Base-by-base conservation (phyloP, 805 yeast species). In the Ogataea nakhonphanomensis region DNA sequence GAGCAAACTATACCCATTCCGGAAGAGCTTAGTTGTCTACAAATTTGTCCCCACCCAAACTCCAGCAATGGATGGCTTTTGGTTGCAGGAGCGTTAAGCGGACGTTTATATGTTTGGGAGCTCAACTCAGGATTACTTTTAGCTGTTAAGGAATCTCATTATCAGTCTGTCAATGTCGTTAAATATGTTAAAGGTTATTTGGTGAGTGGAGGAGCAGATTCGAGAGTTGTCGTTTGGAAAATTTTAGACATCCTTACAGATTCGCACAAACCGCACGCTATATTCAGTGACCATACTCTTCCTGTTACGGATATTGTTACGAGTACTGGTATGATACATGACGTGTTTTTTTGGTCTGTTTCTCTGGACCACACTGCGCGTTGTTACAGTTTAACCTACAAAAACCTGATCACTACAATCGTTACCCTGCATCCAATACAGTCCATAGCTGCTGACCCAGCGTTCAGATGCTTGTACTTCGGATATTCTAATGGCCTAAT, bases 1-100 rank as follows among this genome's bases (percentile, higher is more conserved):
- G 87, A 85, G 50, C 93, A 89, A 65, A 71, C 82, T 53, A 70
- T 90, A 29, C 93, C 96, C 0, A 69, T 90, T 10, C 96, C 97
- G 0, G 97, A 87, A 60, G 78, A 77, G 38, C 62, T 90, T 29
- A 64, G 74, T 10, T 76, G 87, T 55, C 52, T 87, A 35, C 66
- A 74, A 0, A 52, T 76, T 4, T 65, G 65, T 50, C 68, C 65
- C 29, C 42, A 66, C 51, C 61, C 61, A 8, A 46, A 55, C 22
- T 47, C 47, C 12, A 36, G 45, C 24, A 48, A 50, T 20, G 49
- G 48, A 7, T 81, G 84, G 73, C 57, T 85, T 28, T 61, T 93
- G 20, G 81, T 79, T 6, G 95, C 83, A 31, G 89, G 91, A 44
- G 72, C 93, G 38, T 57, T 68, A 43, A 55, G 81, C n/a, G 98